These are phyloP conservation scores for Hericium alpestre DNA, from an alignment of 768 basidiomycete genomes.

Conservation along the genomic window DNA sequence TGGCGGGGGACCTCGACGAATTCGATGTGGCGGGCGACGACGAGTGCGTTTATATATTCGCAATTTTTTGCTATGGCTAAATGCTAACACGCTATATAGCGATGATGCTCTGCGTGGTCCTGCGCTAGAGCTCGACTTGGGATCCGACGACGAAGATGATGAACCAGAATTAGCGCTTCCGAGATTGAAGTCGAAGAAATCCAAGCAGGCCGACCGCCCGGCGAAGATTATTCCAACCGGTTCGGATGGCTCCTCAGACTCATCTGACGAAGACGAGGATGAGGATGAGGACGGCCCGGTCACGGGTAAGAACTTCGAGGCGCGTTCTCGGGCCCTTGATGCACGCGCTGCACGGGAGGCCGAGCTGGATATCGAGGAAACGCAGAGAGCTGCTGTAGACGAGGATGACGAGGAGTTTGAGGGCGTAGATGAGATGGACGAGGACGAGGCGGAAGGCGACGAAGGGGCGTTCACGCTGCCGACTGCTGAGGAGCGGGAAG, in stretches of 20 bases:
- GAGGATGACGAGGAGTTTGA: conserved; percentile 43
- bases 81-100: conserved; percentile 19
- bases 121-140: conserved; percentile 53
- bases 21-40: conserved; percentile 33
- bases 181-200: conserved; percentile 31
- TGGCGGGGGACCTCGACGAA: conserved; percentile 40
- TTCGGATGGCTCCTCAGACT: conserved; percentile 38
- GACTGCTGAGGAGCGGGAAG: conserved; percentile 59
- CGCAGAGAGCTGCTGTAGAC: conserved; percentile 42
- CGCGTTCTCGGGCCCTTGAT: conserved; percentile 69
- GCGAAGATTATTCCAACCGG: conserved; percentile 39
- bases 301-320: conserved; percentile 76
- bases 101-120: conserved; percentile 41
- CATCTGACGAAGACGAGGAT: conserved; percentile 28
- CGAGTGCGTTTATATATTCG: conserved; percentile 24
- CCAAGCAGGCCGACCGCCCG: conserved; percentile 40
- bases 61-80: neutral
- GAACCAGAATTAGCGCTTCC: conserved; percentile 21
- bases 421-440: conserved; percentile 28
- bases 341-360: conserved; percentile 56
- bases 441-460: conserved; percentile 28
- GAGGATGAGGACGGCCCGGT: conserved; percentile 41
- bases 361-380: conserved; percentile 55
- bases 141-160: conserved; percentile 47
- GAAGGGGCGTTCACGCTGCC: conserved; percentile 47